Evolutionary conservation across 371 early-diverging fungal genomes (phyloP), one percentile per base, ranked within the genome.

Genomic region (Mucor racemosus): DNA sequence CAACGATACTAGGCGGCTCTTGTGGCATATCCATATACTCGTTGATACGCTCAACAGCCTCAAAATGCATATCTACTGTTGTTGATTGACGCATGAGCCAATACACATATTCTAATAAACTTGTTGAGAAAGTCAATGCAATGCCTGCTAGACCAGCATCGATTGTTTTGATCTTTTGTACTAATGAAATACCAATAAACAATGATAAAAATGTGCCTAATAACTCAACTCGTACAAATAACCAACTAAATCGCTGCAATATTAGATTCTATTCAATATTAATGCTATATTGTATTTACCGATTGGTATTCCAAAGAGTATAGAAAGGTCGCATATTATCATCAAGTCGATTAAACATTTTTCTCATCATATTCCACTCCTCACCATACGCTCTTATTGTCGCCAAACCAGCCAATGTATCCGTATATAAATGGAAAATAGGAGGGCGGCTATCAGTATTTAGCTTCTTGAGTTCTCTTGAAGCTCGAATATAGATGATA

Each of bases 51-150:
- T 96, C 95, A 5, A 95, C 90, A 14, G 91, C 83, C 79, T 93
- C 93, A 85, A 94, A 87, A 71, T 89, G 85, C 90, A 91, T 92
- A 77, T 95, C 96, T 54, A 94, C 85, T 9, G 88, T 84, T 5
- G 95, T 91, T 41, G 90, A 91, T 65, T 80, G 86, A 42, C 95
- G 84, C 68, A 96, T 89, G 13, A 88, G 57, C 94, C 95, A 95
- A 55, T 83, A 83, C 7, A 94, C 81, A 58, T 88, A 86, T 48
- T 91, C 90, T 21, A 91, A 75, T 31, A 87, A 70, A 67, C 77
- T 85, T 48, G 83, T 79, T 1, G 87, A 73, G 41, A 92, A 92
- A 14, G 91, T 86, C 33, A 97, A 80, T 1, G 91, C 87, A 39
- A 97, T 83, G 57, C 95, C 96, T 5, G 93, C 94, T 41, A 89